A percentile compares a stretch with the other conserved stretches of the same genome.
phyloP scores from a whole-genome alignment of 2,329 filamentous ascomycete species.

The Xylariales sp. region DNA sequence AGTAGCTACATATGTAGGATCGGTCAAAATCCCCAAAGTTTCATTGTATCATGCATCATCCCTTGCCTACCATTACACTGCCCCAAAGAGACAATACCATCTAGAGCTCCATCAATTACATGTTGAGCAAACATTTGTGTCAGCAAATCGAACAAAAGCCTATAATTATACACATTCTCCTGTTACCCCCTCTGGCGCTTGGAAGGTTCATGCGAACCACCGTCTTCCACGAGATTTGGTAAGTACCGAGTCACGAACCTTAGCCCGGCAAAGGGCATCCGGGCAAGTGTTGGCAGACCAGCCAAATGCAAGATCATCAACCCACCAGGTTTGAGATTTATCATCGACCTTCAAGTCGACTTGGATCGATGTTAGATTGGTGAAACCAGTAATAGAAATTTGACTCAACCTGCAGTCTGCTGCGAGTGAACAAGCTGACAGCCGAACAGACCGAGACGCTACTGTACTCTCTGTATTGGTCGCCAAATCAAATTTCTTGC shows the following conservation, averaged over 20 bases:
- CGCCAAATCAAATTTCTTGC: constrained; percentile 16
- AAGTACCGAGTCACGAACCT: constrained; percentile 22
- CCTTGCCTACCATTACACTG: neutral
- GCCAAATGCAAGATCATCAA: constrained; percentile 37
- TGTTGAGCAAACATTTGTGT: constrained; percentile 17
- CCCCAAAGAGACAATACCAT: constrained; percentile 1
- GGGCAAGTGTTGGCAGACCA: constrained; percentile 38
- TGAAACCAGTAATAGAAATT: constrained; percentile 16
- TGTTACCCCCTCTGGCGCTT: too few relatives aligned
- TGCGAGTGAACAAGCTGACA: constrained; percentile 17
- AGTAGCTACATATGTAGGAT: neutral
- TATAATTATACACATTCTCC: neutral
- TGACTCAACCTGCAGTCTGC: constrained; percentile 17
- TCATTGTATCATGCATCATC: too few relatives aligned
- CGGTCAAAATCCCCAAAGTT: neutral
- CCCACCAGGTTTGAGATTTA: constrained; percentile 38
- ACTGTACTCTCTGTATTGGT: constrained; percentile 11
- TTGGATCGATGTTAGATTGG: constrained; percentile 27
- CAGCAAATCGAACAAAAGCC: constrained; percentile 15
- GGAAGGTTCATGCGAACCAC: constrained; percentile 8
- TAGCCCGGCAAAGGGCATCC: constrained; percentile 30
- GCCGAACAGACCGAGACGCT: constrained; percentile 12
- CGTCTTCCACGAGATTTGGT: constrained; percentile 13
- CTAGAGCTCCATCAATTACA: constrained; percentile 9
- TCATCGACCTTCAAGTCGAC: constrained; percentile 34